Evolutionary conservation across 345 rosid species (phyloP), one percentile per base, ranked within the genome.

Genomic region (Linum lewisii): DNA sequence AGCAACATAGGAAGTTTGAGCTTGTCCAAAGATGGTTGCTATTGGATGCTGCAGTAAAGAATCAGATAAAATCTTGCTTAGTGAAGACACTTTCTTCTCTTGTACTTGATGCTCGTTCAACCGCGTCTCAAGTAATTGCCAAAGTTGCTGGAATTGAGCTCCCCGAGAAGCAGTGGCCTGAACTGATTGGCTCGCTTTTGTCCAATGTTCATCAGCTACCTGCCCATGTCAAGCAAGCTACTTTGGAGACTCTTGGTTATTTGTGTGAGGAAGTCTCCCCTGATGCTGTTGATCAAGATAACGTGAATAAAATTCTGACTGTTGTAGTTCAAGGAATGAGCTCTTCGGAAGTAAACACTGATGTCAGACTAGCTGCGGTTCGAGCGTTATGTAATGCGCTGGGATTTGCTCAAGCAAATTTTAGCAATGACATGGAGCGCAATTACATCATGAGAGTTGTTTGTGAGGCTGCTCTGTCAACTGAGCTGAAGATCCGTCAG

Each of bases 291-390:
- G 59, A 55, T 15, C 59, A 55, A 20, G 59, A 52, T 52, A 19
- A 52, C 20, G 56, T 52, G 14, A 52, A 52, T 21, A 52, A 52
- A 24, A 52, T 52, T 10, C 15, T 52, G 23, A 77, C 81, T 21
- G 81, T 76, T 3, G 78, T 77, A 44, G 78, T 77, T 54, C 78
- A 77, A 65, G 78, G 78, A 18, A 73, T 77, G 81, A 77, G 72
- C 47, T 52, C 78, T 38, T 65, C 81, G 6, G 81, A 77, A 56
- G 51, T 19, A 3, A 77, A 64, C 67, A 77, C 65, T 47, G 81
- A 77, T 24, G 78, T 74, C 21, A 71, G 81, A 61, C 78, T 77
- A 54, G 78, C 81, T 44, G 78, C 81, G 20, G 71, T 76, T 18
- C 61, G 74, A 54, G 76, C 78, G 47, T 49, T 77, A 19, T 72